Base-by-base conservation (phyloP, 495 filamentous ascomycete genomes). In the Cercophora newfieldiana region DNA sequence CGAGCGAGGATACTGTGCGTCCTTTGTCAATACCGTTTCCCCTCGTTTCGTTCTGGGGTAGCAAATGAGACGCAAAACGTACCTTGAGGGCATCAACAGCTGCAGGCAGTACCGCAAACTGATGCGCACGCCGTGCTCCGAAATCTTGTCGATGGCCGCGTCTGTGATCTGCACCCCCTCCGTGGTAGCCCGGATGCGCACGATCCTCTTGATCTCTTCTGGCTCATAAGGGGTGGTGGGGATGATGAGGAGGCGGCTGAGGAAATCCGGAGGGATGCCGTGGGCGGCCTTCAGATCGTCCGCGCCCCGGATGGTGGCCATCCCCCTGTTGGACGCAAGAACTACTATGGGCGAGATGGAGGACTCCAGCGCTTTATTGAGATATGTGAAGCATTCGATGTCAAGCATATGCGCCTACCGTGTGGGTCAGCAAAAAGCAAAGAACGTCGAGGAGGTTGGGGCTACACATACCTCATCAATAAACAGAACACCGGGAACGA, bases 331-430 rank as follows among this genome's bases (percentile, higher is more conserved):
- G 44, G 94, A 97, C 66, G 95, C 95, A 29, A 99, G 90, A 65
- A 98, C 96, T 66, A 99, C 95, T 69, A 97, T 96, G 19, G 95
- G 95, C 7, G 94, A 92, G 72, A 99, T 95, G 68, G 88, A 82
- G 49, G 91, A 91, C 81, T 99, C 95, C 37, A 99, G 87, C 1
- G 95, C 95, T 71, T 94, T 93, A 83, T 97, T 97, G 71, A 99
- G 88, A 81, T 97, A 99, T 67, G 95, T 97, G 82, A 97, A 99
- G 86, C 92, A 94, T 81, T 99, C 95, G 58, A 99, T 90, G 74
- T 99, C 95, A 67, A 99, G 91, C 94, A 97, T 99, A 81, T 99
- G 94, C 37, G 96, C 93, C 92, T 96, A 53, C 58, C 25, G 22
- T n/a, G 24, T 7, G 14, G 57, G 62, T 68, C 25, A 64, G 56